Evolutionary conservation across 441 rosid genomes (phyloP), one percentile per base, ranked within the genome.

Genomic region (Flueggea neowawraea): DNA sequence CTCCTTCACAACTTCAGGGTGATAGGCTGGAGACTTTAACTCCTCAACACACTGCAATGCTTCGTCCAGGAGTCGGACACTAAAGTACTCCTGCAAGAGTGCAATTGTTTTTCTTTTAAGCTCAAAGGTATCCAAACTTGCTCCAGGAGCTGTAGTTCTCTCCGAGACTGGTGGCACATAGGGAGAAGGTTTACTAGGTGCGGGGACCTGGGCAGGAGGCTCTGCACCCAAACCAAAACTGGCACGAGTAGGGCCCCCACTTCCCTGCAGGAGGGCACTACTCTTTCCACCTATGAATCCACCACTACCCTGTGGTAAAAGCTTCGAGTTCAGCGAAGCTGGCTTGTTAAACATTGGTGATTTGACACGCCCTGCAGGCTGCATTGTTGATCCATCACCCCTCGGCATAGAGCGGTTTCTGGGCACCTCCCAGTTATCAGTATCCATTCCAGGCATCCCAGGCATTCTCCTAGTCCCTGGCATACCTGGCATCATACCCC

Each of bases 391-490:
- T 52, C 82, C 86, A 59, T 90, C 95, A 13, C 95, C 96, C 73
- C 95, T 84, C 13, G 90, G 93, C 83, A 82, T 80, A 36, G 97
- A 73, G 12, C 91, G 81, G 56, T 73, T 66, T 69, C 91, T 80
- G 0, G 85, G 87, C 13, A 82, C 72, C 77, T 84, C 97, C 98
- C 97, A 90, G 65, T 90, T 83, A 63, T 90, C 92, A 73, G 68
- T 78, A 67, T 88, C 97, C 33, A 72, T 78, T 54, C 88, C 98
- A 17, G 91, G 96, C 89, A 84, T 83, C 57, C 98, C 95, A 16
- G 96, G 96, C 97, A 93, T 93, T 76, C 88, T 90, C 75, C 96
- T 80, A 16, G 82, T 57, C 58, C 97, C 96, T 4, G 97, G 98
- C 98, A 90, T 90, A 61, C 88, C 86, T 49, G 88, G 98, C 82